Evolutionary conservation across 768 basidiomycete genomes (phyloP), one percentile per base, ranked within the genome.

Genomic region (Podaxis carcinomalis): DNA sequence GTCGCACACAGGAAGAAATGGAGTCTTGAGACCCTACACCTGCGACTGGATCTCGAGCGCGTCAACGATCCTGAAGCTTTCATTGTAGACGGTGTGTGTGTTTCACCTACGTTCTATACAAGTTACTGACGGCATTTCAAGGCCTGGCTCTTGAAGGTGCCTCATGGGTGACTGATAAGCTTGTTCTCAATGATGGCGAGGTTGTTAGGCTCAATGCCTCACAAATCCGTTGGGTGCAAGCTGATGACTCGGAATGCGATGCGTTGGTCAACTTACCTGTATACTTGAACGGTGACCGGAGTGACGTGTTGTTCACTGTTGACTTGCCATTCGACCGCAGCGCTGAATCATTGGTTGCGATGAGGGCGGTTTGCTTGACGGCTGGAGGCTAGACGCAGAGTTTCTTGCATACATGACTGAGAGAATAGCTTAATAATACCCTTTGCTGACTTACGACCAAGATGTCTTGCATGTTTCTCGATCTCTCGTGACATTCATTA

Each of bases 81-180:
- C 74, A 85, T 91, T 51, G 82, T 98, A 6, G 92, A 95, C 70
- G 95, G 95, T 95, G 64, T 68, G 89, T 72, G 19, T 23, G 21
- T 6, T 56, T 46, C 27, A 61, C 13, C 21, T 46, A 25, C 19
- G 50, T 62, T 32, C 2, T 32, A 32, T 52, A 13, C 19, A 67
- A 60, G 51, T 57, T 50, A 32, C 35, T 61, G 66, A 66, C 37
- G 44, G 46, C 44, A 13, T 62, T 63, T 51, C 5, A 66, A 96
- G 95, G 95, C 27, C 81, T 98, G 62, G 84, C 86, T 5, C 74
- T 98, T 51, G 92, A 96, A 72, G 95, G 95, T 14, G 95, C 95
- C 14, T 77, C 83, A 11, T 95, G 93, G 90, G 69, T 79, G 0
- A 70, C 76, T 11, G 87, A 85, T 63, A 80, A 80, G 62, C 83